phyloP scores from a whole-genome alignment of 2,329 filamentous ascomycete genomes.

The Waltergamsia citrina region DNA sequence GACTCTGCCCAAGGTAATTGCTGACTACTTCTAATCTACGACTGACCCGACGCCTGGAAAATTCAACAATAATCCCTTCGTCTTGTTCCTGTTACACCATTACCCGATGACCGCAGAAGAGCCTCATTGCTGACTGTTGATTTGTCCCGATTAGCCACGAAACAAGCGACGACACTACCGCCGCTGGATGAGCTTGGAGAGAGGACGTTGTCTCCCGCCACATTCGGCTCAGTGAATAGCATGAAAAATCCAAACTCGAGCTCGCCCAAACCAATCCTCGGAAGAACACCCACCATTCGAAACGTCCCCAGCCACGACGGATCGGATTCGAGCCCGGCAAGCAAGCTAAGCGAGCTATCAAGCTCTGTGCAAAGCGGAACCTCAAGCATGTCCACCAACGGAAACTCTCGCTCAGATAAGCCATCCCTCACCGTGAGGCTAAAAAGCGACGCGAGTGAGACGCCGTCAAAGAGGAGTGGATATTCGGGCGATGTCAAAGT shows the following conservation, averaged over 20 bases:
- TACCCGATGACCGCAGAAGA: too few species aligned
- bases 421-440: conserved; percentile 23
- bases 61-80: too few species aligned
- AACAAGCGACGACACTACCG: conserved; percentile 2
- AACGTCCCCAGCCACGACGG: conserved; percentile 47
- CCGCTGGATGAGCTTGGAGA: conserved; percentile 18
- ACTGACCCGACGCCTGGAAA: too few species aligned
- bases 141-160: not conserved
- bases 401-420: conserved; percentile 21
- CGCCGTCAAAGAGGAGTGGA: conserved; percentile 20
- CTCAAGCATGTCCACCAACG: conserved; percentile 34
- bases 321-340: conserved; percentile 33
- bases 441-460: conserved; percentile 19
- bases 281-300: conserved; percentile 39
- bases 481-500: conserved; percentile 15
- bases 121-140: too few species aligned
- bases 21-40: not conserved
- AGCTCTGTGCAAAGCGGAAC: conserved; percentile 46
- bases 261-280: conserved; percentile 19
- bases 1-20: conserved; percentile 13
- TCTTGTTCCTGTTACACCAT: too few species aligned
- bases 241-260: conserved; percentile 18
- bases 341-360: conserved; percentile 42
- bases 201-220: conserved; percentile 26
- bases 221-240: conserved; percentile 28